Evolutionary conservation across 257 asterid genomes (phyloP), one percentile per base, ranked within the genome.

Genomic region (Plantago ovata): DNA sequence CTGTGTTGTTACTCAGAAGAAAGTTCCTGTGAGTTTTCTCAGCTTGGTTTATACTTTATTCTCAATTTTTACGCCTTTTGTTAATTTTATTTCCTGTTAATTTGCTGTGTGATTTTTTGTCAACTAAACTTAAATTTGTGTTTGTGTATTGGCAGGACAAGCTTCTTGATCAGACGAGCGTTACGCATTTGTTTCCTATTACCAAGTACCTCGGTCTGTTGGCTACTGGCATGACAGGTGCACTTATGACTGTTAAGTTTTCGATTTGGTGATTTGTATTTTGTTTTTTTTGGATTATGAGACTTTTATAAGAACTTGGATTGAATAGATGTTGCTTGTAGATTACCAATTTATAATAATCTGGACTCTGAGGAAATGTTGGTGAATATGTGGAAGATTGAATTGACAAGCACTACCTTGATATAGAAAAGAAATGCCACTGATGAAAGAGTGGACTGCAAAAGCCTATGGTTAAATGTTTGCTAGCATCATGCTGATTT

Each of bases 1-100:
- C 9, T 93, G 99, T 42, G 99, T 93, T 51, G 99, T 93, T 56
- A 89, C 99, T 73, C 99, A 93, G 87, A 93, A 93, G 94, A 93
- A 89, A 89, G 96, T 93, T 58, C 99, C 99, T 68, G 98, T 86
- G 62, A 36, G 89, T 70, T 28, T 24, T 28, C 36, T 28, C 36
- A 28, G 7, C 3, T 28, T 28, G 36, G 2, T 28, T 28, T 28
- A n/a, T 28, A 1, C 7, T 28, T 28, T 28, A 28, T 28, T 28
- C 6, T 28, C 36, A 28, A 28, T 4, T 28, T 28, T 28, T 8
- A 3, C 4, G 36, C 36, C 33, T 28, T 2, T 28, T n/a, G n/a
- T n/a, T n/a, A n/a, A 28, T 28, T 28, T 28, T 2, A 3, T 28
- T 2, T 28, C 7, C 7, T 46, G 10, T 15, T n/a, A 7, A 0